Base-by-base conservation (phyloP, 257 asterid species). In the Forsythia suspensa region DNA sequence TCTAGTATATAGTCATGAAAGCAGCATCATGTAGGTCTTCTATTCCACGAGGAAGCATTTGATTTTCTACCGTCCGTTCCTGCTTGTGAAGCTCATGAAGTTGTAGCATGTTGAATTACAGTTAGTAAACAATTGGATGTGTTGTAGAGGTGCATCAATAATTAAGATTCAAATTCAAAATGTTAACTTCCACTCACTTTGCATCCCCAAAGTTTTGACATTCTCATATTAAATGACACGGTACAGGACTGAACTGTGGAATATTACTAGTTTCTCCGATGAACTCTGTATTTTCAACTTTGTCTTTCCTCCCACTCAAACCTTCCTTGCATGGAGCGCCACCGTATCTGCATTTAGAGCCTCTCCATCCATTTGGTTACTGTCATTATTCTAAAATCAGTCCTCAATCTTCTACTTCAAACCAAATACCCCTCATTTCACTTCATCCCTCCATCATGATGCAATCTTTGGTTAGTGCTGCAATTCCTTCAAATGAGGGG, bases 401-500 rank as follows among this genome's bases (percentile, higher is more conserved):
- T 77, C 57, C 46, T 20, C 76, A 12, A 40, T 77, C 78, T 34
- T 79, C 87, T 63, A 78, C 13, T 78, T 72, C 85, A 34, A 48
- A 61, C 79, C 40, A 69, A 36, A 84, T 57, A 65, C 82, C 83
- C 40, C 44, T 80, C 71, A 71, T 70, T 78, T 59, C 51, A 44
- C 66, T 55, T 48, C 24, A 16, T 16, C 79, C 78, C 61, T 68
- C 79, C 21, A 3, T 42, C 7, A 18, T 3, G 29, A 83, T 39
- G 82, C 83, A 71, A 34, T 70, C 82, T 69, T 80, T 84, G 13
- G 3, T 42, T 73, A 70, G 72, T 71, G 80, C 88, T 68, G 16
- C 84, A 59, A 70, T 57, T 71, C 75, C 90, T 79, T 83, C 84
- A 18, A 59, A 80, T 72, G 89, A 88, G 36, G 98, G 84, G 71